A percentile compares a stretch with the other conserved stretches of the same genome.
phyloP scores from a whole-genome alignment of 192 early-diverging fungal genomes.

The Pilobolus umbonatus region DNA sequence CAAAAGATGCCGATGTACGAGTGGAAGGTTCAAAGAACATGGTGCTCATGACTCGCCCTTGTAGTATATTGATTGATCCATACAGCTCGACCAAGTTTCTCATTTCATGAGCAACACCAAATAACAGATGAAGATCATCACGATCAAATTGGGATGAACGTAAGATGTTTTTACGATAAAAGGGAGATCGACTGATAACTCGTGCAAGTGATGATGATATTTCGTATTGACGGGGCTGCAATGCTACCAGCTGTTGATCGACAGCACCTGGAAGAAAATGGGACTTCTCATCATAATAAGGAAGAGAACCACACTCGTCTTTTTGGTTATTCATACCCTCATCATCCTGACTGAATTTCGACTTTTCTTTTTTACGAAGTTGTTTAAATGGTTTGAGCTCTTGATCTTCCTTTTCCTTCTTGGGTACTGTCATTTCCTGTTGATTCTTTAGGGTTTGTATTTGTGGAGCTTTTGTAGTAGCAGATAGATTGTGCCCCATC shows the following conservation, averaged over 20 bases:
- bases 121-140: conserved; percentile 90
- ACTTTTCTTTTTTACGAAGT: neutral
- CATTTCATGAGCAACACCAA: conserved; percentile 97
- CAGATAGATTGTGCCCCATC: conserved; percentile 47
- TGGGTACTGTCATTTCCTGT: too few relatives aligned
- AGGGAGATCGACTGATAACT: conserved; percentile 68
- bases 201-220: conserved; percentile 38
- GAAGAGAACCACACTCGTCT: too few relatives aligned
- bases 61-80: conserved; percentile 78
- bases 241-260: conserved; percentile 17
- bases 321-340: conserved; percentile 18
- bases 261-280: conserved; percentile 18
- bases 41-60: conserved; percentile 87
- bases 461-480: too few relatives aligned
- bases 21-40: conserved; percentile 98
- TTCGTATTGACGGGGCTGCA: conserved; percentile 19
- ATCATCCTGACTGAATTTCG: conserved; percentile 1
- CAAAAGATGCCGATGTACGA: conserved; percentile 89
- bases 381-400: neutral
- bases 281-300: too few relatives aligned
- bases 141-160: conserved; percentile 88
- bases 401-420: neutral
- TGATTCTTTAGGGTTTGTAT: conserved; percentile 34
- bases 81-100: conserved; percentile 87
- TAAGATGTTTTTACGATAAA: conserved; percentile 92